Base-by-base conservation (phyloP, 805 yeast species). In the Saccharomyces eubayanus region DNA sequence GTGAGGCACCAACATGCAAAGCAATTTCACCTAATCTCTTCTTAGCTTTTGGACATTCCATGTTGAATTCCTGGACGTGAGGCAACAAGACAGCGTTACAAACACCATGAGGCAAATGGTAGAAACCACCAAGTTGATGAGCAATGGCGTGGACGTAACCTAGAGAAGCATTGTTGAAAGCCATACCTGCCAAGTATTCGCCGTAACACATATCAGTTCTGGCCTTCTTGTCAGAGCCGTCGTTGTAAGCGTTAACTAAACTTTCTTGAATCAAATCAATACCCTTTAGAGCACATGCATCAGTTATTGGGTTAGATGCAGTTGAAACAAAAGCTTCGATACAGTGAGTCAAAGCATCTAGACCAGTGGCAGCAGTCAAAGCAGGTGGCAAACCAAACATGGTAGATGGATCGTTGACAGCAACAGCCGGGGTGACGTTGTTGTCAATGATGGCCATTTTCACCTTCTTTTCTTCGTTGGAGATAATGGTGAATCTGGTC, bases 301-400 rank as follows among this genome's bases (percentile, higher is more conserved):
- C 78, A 3, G 76, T 71, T 53, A 74, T 74, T 27, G 78, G 77
- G 62, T 72, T 74, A 20, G 78, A 74, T n/a, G 77, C 77, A 49
- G 74, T 72, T 16, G 78, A 76, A 31, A 77, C 74, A 66, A 69
- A 74, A n/a, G 76, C 72, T 58, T 74, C 77, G 52, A 74, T 64
- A 14, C 77, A 67, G 60, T 74, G 77, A 59, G 77, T 73, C 60
- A 74, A 65, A 31, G 75, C 78, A 51, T 74, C 78, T 31, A 74
- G 64, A 11, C 77, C 78, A 6, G 77, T 72, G 24, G 72, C 64
- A 14, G 77, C 74, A 55, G 72, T 70, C 56, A 74, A 74, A 28
- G 70, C 60, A 14, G 74, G 64, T 21, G 77, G 77, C 73, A 74
- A 71, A 31, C 75, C 63, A 43, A 63, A 65, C 54, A 75, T 65